Evolutionary conservation across 352 stramenopile species (phyloP), one percentile per base, ranked within the genome.

Genomic region (Globisporangium nunn): DNA sequence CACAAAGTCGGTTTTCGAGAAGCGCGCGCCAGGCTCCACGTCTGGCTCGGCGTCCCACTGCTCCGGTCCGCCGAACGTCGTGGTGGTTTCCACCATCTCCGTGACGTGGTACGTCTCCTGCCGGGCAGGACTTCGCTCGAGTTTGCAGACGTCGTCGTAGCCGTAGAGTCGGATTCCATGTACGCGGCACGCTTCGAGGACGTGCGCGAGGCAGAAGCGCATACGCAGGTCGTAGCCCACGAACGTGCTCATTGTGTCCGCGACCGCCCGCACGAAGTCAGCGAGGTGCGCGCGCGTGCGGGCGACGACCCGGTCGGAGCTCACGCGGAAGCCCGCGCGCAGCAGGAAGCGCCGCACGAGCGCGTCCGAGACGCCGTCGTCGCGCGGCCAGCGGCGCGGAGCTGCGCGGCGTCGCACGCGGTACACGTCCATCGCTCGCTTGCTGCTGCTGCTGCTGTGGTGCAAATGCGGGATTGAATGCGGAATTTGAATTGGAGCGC

Each of bases 81-180:
- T 66, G 17, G 52, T 48, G 17, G 53, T 66, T 63, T 92, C 81
- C 5, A 90, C 77, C 48, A 92, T 73, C 65, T 92, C 81, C 1
- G 75, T 92, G 49, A 92, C 71, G 52, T 90, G 81, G 46, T 70
- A 80, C 6, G 61, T 50, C n/a, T 80, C 62, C 6, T 50, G 48
- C 2, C 35, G 56, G 4, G 37, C 15, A 15, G 23, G 23, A 23
- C 62, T 47, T 51, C 23, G 50, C 48, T 68, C 66, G 29, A 92
- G 50, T 48, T 75, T 50, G 56, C 77, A 88, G 64, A 88, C 71
- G 50, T 92, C 81, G 59, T 91, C 80, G 62, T 88, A 91, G 48
- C 84, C 84, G 45, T 94, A 94, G 54, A 94, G 56, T 6, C 67
- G 66, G 50, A 91, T 88, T 12, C 79, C 80, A 44, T 84, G 78